phyloP scores from a whole-genome alignment of 177 flowering plant species.

The Vitis hybrid region DNA sequence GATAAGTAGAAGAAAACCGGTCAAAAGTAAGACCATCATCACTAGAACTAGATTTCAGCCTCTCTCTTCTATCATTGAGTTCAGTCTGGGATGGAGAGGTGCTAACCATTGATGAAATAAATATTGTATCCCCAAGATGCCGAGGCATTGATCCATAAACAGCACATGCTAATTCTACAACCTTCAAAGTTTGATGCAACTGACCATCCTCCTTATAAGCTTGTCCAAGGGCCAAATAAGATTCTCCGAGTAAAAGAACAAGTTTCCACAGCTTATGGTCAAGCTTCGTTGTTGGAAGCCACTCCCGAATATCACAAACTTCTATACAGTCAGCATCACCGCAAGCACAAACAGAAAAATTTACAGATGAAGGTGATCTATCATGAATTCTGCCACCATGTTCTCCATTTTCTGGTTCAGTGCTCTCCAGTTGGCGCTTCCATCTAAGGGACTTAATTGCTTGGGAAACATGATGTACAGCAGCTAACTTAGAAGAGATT shows the following conservation, averaged over 20 bases:
- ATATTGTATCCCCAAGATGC: slow-evolving; percentile 63
- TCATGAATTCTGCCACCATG: slow-evolving; percentile 33
- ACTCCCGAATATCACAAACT: slow-evolving; percentile 90
- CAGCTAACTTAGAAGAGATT: slow-evolving; percentile 82
- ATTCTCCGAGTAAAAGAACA: slow-evolving; percentile 93
- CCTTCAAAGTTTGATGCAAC: slow-evolving; percentile 75
- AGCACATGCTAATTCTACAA: slow-evolving; percentile 81
- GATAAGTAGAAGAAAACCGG: slow-evolving; percentile 46
- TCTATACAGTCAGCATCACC: slow-evolving; percentile 97
- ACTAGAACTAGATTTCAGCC: slow-evolving; percentile 16
- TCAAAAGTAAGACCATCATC: slow-evolving; percentile 28
- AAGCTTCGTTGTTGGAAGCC: slow-evolving; percentile 89
- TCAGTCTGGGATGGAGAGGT: slow-evolving; percentile 20
- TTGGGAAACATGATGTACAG: slow-evolving; percentile 94
- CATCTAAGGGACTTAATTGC: slow-evolving; percentile 95
- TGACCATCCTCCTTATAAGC: slow-evolving; percentile 84
- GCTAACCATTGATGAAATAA: slow-evolving; percentile 70
- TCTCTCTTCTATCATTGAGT: slow-evolving; percentile 21
- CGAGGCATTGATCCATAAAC: slow-evolving; percentile 97
- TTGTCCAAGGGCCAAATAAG: slow-evolving; percentile 94
- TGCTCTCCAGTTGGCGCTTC: slow-evolving; percentile 69
- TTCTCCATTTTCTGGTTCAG: slow-evolving; percentile 42
- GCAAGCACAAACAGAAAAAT: slow-evolving; percentile 75
- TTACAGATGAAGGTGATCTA: slow-evolving; percentile 26
- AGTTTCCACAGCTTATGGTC: slow-evolving; percentile 94